Percentiles rank a stretch among this genome's conserved stretches.
phyloP scores from a whole-genome alignment of 176 grass and related monocot genomes.

The Oryza meridionalis region DNA sequence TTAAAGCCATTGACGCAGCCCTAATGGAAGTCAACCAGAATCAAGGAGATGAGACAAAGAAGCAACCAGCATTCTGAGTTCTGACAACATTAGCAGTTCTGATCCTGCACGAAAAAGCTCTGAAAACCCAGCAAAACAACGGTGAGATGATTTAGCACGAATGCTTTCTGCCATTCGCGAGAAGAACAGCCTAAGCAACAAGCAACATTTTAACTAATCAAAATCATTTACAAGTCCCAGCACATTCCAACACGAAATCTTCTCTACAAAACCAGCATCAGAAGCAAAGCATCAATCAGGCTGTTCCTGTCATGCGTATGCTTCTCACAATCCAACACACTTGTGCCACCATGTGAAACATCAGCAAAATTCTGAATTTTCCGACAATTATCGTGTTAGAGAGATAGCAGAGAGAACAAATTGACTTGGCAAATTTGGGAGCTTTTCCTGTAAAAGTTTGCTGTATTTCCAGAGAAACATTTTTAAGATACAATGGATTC shows the following conservation, averaged over 20 bases:
- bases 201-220: not conserved
- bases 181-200: not conserved
- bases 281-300: constrained; percentile 19
- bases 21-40: constrained; percentile 31
- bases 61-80: constrained; percentile 29
- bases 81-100: not conserved
- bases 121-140: not conserved
- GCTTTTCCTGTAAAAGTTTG: constrained; percentile 10
- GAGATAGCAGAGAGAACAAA: not conserved
- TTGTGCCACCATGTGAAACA: not conserved
- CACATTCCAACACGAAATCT: constrained; percentile 19
- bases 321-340: not conserved
- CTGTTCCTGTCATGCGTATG: not conserved
- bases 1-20: not conserved
- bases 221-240: not conserved
- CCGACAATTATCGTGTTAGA: too few species aligned
- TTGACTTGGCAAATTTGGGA: not conserved
- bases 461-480: constrained; percentile 18
- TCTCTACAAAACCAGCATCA: constrained; percentile 20
- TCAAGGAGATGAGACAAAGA: not conserved
- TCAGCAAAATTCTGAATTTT: not conserved
- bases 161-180: not conserved
- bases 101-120: not conserved
- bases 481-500: constrained; percentile 30
- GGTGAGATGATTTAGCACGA: not conserved